Evolutionary conservation across 768 basidiomycete genomes (phyloP), one percentile per base, ranked within the genome.

Genomic region (Mycena rosella): DNA sequence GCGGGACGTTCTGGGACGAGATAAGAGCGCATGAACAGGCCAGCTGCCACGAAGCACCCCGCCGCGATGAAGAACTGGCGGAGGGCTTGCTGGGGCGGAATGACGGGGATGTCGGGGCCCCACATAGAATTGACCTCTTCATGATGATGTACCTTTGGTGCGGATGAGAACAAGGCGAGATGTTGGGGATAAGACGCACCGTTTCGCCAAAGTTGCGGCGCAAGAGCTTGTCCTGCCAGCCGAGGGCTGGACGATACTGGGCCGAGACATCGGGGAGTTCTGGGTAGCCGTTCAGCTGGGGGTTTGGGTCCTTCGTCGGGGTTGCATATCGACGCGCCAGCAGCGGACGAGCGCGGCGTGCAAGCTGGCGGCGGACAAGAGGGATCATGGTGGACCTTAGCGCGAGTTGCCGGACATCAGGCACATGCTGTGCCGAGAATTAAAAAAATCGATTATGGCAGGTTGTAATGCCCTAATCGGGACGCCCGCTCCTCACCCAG

Each of bases 71-170:
- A 71, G 75, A 96, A 91, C 49, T 91, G 91, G 55, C 85, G 83
- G 38, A 91, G 76, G 9, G 94, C 94, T 2, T 77, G 83, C 9
- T 83, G 77, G 27, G 92, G 89, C 15, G 84, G 79, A 15, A 93
- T 80, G 24, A 85, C 84, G 44, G 94, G 86, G 30, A 88, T 81
- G 74, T 96, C 94, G 24, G 93, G 93, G 27, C 93, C 93, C 93
- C 93, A 95, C 91, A 96, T 93, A 40, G 91, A 93, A 62, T 91
- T 78, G 26, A 92, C 81, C 73, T 96, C 94, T 57, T 95, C 93
- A 74, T 88, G 84, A 78, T 94, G 93, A 65, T 93, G 94, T 34
- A 94, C 78, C 94, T 96, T 73, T 42, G 48, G 27, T 34, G 34
- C 67, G 44, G 62, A 73, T 70, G 67, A 69, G 63, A 57, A 68